These are phyloP conservation scores for Acidiella bohemica DNA, from an alignment of 495 filamentous ascomycete species.

Conservation along the genomic window DNA sequence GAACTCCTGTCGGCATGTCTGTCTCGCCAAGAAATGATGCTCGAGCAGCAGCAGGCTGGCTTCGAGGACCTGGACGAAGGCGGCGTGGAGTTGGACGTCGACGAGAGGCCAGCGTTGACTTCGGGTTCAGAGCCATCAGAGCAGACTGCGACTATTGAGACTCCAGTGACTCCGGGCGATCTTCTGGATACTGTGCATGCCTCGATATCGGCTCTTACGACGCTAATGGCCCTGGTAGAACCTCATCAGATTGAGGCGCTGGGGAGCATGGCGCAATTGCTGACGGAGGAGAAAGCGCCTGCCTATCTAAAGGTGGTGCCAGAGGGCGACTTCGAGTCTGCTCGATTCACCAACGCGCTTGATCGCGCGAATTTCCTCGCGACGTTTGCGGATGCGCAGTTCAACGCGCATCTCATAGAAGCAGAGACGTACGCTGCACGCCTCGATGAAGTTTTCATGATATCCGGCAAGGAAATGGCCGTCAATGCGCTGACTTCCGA, in stretches of 20 bases:
- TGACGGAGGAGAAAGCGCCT: slow-evolving; percentile 43
- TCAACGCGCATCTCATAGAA: slow-evolving; percentile 12
- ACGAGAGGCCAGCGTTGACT: slow-evolving; percentile 17
- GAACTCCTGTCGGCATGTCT: slow-evolving; percentile 51
- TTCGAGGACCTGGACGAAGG: slow-evolving; percentile 9
- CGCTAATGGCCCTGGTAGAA: slow-evolving; percentile 36
- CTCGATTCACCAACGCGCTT: slow-evolving; percentile 8
- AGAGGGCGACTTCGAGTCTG: slow-evolving; percentile 18
- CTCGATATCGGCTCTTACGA: slow-evolving; percentile 44
- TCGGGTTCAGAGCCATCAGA: slow-evolving; percentile 34
- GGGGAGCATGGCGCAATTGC: slow-evolving; percentile 23
- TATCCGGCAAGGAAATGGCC: slow-evolving; percentile 1
- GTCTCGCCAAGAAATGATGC: slow-evolving; percentile 31
- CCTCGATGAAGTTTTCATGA: slow-evolving; percentile 8
- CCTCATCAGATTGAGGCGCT: slow-evolving; percentile 30
- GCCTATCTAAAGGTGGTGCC: slow-evolving; percentile 33
- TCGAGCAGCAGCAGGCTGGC: slow-evolving; percentile 20
- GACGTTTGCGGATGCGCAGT: slow-evolving; percentile 18
- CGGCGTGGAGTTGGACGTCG: slow-evolving; percentile 8
- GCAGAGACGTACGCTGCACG: slow-evolving; percentile 9
- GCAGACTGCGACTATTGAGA: slow-evolving; percentile 48
- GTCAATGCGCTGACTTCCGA: slow-evolving; percentile 10
- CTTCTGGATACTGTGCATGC: slow-evolving; percentile 53
- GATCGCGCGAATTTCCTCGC: slow-evolving; percentile 17
- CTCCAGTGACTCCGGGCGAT: slow-evolving; percentile 46